A percentile compares a stretch with the other conserved stretches of the same genome.
Evolutionary conservation across 2,329 filamentous ascomycete species (phyloP).

Genomic region (Lojkania enalia): DNA sequence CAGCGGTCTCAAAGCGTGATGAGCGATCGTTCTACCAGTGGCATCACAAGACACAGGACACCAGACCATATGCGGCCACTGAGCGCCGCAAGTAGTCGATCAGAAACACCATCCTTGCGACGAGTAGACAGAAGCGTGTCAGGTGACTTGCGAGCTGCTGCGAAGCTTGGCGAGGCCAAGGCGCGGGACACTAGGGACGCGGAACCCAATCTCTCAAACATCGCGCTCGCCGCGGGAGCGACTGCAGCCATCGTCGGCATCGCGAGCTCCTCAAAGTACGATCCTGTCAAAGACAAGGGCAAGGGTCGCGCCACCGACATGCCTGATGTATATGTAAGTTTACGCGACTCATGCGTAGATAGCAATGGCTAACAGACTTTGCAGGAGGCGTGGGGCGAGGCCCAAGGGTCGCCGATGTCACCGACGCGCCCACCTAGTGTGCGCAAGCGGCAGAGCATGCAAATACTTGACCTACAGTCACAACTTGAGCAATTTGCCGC

Average conservation of each 20-base stretch:
- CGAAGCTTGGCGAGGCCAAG: constrained; percentile 59
- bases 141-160: constrained; percentile 74
- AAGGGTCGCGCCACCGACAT: constrained; percentile 77
- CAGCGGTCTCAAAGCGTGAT: constrained; percentile 45
- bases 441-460: constrained; percentile 96
- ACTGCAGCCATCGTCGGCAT: constrained; percentile 47
- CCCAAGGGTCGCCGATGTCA: constrained; percentile 84
- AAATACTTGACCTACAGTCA: constrained; percentile 84
- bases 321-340: constrained; percentile 91
- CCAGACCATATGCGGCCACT: constrained; percentile 61
- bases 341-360: constrained; percentile 8
- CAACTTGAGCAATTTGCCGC: constrained; percentile 80
- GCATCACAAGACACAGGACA: constrained; percentile 45
- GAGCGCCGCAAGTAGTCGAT: constrained; percentile 61
- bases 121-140: constrained; percentile 69
- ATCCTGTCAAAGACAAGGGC: constrained; percentile 83
- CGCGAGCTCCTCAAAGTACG: constrained; percentile 62
- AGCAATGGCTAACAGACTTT: constrained; percentile 30
- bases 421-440: constrained; percentile 94
- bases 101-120: constrained; percentile 70
- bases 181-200: constrained; percentile 39
- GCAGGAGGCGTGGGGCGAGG: constrained; percentile 93
- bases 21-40: constrained; percentile 50
- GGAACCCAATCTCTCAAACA: constrained; percentile 35
- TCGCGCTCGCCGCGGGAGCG: constrained; percentile 40